phyloP scores from a whole-genome alignment of 129 eudicot species.

The Mikania micrantha region DNA sequence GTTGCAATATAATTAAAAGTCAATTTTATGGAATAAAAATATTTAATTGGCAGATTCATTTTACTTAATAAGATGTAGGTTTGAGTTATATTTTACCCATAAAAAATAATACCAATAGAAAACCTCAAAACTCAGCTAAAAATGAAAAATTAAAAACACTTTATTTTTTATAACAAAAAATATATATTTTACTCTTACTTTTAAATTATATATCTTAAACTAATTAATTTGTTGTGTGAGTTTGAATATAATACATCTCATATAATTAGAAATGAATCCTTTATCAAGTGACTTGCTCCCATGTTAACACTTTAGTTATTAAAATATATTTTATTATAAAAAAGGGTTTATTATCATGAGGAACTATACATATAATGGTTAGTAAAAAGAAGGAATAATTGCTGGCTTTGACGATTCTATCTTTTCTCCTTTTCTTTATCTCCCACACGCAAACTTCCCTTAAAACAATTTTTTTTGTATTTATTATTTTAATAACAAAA shows the following conservation, averaged over 20 bases:
- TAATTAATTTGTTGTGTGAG: too few species aligned
- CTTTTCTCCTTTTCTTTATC: slow-evolving; percentile 31
- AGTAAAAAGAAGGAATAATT: slow-evolving; percentile 35
- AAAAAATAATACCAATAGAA: background rate
- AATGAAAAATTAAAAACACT: background rate
- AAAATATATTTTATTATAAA: background rate
- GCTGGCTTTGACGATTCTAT: slow-evolving; percentile 55
- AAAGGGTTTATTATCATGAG: slow-evolving; percentile 16
- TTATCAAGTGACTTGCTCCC: too few species aligned
- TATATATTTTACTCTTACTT: too few species aligned
- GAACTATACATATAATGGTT: slow-evolving; percentile 27
- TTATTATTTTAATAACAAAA: background rate
- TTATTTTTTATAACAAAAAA: too few species aligned
- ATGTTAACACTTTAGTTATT: too few species aligned
- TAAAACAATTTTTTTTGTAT: slow-evolving; percentile 14
- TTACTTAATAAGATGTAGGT: background rate
- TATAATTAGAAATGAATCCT: too few species aligned
- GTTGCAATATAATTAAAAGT: too few species aligned
- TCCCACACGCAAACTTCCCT: slow-evolving; percentile 68
- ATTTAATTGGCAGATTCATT: background rate
- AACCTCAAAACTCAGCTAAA: background rate
- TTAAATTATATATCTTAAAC: too few species aligned
- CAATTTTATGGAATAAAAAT: too few species aligned
- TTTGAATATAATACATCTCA: too few species aligned
- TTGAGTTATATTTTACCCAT: background rate